Evolutionary conservation across 179 eudicot genomes (phyloP).

Genomic region (Spinacia oleracea): DNA sequence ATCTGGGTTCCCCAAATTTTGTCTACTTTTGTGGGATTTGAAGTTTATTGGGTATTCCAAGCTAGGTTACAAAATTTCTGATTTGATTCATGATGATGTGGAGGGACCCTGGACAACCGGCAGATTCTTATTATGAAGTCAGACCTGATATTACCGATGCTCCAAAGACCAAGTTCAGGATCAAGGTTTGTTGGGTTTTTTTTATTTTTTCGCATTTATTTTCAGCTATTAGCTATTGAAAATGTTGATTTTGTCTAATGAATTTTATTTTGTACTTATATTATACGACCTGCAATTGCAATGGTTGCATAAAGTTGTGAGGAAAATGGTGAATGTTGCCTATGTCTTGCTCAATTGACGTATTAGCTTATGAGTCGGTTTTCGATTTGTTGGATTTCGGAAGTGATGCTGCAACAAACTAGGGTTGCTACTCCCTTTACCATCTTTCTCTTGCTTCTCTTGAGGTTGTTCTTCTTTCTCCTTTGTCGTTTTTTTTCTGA

Average conservation of each 20-base stretch:
- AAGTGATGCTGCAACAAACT: too few relatives aligned
- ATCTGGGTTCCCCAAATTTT: constrained; percentile 33
- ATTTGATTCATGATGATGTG: constrained; percentile 44
- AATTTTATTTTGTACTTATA: not conserved
- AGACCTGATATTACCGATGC: constrained; percentile 81
- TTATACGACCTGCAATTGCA: constrained; percentile 16
- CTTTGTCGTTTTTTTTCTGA: too few relatives aligned
- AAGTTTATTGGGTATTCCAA: constrained; percentile 24
- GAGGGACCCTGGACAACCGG: constrained; percentile 71
- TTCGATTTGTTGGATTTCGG: not conserved
- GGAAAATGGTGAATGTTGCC: constrained; percentile 10
- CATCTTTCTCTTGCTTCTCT: too few relatives aligned
- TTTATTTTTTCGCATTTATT: not conserved
- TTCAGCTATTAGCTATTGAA: constrained; percentile 3
- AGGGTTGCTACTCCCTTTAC: too few relatives aligned
- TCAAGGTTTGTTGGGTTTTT: constrained; percentile 60
- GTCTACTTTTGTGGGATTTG: constrained; percentile 19
- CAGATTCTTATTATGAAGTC: constrained; percentile 80
- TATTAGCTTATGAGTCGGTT: not conserved
- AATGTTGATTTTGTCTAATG: not conserved
- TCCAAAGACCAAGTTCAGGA: constrained; percentile 84
- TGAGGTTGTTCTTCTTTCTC: too few relatives aligned
- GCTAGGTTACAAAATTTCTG: constrained; percentile 15
- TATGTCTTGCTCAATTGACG: not conserved
- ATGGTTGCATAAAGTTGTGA: constrained; percentile 8